phyloP scores from a whole-genome alignment of 805 yeast genomes.

The Barnettozyma wickerhamii region DNA sequence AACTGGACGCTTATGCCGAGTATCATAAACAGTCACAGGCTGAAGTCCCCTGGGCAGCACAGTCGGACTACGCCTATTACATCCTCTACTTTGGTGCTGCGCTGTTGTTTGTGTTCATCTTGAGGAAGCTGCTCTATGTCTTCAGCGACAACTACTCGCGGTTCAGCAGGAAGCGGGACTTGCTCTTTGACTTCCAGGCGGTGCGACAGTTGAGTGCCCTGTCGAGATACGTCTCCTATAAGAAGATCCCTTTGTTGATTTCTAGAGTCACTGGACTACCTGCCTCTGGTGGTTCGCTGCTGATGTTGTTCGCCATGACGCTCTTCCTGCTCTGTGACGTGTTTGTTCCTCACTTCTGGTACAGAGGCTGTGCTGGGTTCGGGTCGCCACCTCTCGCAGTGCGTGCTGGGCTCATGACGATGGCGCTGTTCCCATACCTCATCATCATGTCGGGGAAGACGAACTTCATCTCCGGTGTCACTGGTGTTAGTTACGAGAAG shows the following conservation, averaged over 20 bases:
- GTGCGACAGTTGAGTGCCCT: conserved; percentile 18
- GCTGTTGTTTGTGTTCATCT: neutral
- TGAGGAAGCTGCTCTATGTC: neutral
- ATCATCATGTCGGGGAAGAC: conserved; percentile 48
- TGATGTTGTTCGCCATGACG: conserved; percentile 29
- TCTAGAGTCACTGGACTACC: conserved; percentile 35
- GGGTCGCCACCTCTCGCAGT: conserved; percentile 58
- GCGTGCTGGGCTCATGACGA: conserved; percentile 47
- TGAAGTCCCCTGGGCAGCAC: neutral
- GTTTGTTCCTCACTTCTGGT: conserved; percentile 45
- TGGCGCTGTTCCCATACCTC: conserved; percentile 47
- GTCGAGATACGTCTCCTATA: conserved; percentile 29
- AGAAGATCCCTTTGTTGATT: conserved; percentile 27
- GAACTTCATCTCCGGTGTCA: conserved; percentile 42
- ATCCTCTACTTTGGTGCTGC: neutral
- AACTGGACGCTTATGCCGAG: neutral
- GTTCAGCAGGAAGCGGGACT: too few relatives aligned
- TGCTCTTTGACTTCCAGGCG: too few relatives aligned
- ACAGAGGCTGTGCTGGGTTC: conserved; percentile 47
- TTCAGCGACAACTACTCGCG: neutral
- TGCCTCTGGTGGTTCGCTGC: conserved; percentile 32
- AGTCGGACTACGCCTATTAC: neutral
- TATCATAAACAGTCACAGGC: neutral
- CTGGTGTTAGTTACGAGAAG: conserved; percentile 55
- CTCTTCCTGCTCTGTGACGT: conserved; percentile 31